Conservation (phyloP, 768 basidiomycete genomes). For the Trametes punicea region DNA sequence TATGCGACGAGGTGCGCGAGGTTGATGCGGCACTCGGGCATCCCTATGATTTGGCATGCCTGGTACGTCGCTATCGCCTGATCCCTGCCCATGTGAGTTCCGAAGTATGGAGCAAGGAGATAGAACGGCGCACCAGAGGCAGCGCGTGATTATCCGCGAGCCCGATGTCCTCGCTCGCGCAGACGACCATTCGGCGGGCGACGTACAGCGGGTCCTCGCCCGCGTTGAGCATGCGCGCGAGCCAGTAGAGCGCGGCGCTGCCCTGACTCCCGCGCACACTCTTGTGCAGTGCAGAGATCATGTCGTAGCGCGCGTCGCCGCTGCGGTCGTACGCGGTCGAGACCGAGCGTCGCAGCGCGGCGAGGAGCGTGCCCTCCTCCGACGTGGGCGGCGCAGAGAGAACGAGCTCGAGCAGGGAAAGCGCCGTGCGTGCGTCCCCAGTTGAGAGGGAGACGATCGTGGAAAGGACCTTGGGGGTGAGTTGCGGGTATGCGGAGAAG, state of each 20-base stretch:
- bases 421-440: slow-evolving; percentile 76
- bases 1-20: slow-evolving; percentile 75
- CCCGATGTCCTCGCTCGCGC: slow-evolving; percentile 85
- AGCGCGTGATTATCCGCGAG: slow-evolving; percentile 76
- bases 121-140: slow-evolving; percentile 50
- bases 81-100: slow-evolving; percentile 14
- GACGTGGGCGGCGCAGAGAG: slow-evolving; percentile 41
- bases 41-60: slow-evolving; percentile 68
- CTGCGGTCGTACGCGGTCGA: slow-evolving; percentile 69
- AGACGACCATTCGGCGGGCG: slow-evolving; percentile 69
- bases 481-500: slow-evolving; percentile 33
- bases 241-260: slow-evolving; percentile 82
- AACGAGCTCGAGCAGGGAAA: slow-evolving; percentile 73
- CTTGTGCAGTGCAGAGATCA: slow-evolving; percentile 85
- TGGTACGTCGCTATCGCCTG: slow-evolving; percentile 62
- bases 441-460: slow-evolving; percentile 51
- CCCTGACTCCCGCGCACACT: slow-evolving; percentile 74
- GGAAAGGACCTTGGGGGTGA: slow-evolving; percentile 46
- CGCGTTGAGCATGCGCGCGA: slow-evolving; percentile 76
- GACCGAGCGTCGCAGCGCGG: slow-evolving; percentile 57
- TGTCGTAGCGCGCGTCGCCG: slow-evolving; percentile 75
- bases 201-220: slow-evolving; percentile 83
- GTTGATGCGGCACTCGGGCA: slow-evolving; percentile 80
- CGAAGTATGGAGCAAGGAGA: background rate
- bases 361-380: slow-evolving; percentile 49